These are phyloP conservation scores for Pseudogymnoascus sp. DNA, from an alignment of 2,329 filamentous ascomycete genomes.

Conservation along the genomic window DNA sequence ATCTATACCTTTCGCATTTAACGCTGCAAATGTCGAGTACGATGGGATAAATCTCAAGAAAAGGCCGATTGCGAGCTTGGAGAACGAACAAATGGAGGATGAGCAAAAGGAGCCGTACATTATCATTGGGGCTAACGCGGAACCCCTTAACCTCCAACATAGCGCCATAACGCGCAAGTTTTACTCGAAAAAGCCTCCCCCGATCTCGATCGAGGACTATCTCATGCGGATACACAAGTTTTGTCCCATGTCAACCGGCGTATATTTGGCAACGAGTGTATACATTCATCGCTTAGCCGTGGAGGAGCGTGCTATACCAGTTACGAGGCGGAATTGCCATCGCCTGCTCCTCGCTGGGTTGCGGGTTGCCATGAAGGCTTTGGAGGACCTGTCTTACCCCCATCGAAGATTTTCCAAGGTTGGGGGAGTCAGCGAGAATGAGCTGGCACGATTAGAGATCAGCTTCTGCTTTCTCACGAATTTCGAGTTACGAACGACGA, in stretches of 20 bases:
- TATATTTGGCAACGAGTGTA: conserved; percentile 80
- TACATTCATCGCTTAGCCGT: conserved; percentile 82
- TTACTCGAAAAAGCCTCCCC: conserved; percentile 79
- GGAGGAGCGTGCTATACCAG: conserved; percentile 66
- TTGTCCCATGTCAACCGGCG: conserved; percentile 88
- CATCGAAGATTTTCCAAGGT: conserved; percentile 79
- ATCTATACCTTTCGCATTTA: conserved; percentile 18
- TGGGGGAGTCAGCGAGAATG: conserved; percentile 74
- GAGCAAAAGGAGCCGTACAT: conserved; percentile 41
- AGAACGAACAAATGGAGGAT: conserved; percentile 14
- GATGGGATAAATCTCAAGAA: conserved; percentile 48
- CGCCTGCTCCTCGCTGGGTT: conserved; percentile 76
- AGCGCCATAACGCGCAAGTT: conserved; percentile 85
- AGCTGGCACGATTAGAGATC: conserved; percentile 80
- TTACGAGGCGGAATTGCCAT: conserved; percentile 79
- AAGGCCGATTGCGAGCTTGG: conserved; percentile 21
- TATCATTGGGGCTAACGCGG: conserved; percentile 59
- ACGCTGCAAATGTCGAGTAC: conserved; percentile 32
- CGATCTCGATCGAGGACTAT: conserved; percentile 77
- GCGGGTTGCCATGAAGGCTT: conserved; percentile 82
- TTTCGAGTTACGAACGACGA: conserved; percentile 65
- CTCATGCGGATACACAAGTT: conserved; percentile 78
- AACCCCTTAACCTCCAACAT: conserved; percentile 70
- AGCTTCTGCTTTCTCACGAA: conserved; percentile 82
- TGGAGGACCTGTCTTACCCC: conserved; percentile 87